A percentile compares a stretch with the other conserved stretches of the same genome.
Conservation (phyloP, 352 stramenopile genomes). For the Bremia lactucae region DNA sequence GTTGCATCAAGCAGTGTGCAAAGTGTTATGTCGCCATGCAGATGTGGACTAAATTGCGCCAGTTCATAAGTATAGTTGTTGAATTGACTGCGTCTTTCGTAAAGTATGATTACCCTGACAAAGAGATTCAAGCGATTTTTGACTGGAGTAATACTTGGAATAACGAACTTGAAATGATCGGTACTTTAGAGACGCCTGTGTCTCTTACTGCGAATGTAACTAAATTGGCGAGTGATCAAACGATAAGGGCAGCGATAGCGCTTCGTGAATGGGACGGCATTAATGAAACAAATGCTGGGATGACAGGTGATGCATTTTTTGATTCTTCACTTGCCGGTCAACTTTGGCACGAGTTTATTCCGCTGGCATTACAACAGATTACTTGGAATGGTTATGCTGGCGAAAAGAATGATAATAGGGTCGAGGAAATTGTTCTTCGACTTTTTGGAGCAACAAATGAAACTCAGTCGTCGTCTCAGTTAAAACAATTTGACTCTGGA, state of each 20-base stretch:
- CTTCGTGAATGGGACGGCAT: slow-evolving; percentile 23
- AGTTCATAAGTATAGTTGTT: slow-evolving; percentile 22
- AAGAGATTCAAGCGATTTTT: slow-evolving; percentile 21
- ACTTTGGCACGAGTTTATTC: slow-evolving; percentile 14
- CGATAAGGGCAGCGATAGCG: slow-evolving; percentile 3
- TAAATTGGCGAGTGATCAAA: neutral
- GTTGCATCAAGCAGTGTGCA: slow-evolving; percentile 39
- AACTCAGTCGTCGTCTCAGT: neutral
- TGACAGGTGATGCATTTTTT: neutral
- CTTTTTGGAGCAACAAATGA: slow-evolving; percentile 2
- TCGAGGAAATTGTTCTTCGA: slow-evolving; percentile 21
- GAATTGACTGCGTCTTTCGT: slow-evolving; percentile 15
- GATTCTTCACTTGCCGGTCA: slow-evolving; percentile 1
- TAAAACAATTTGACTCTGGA: neutral
- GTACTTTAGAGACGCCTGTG: slow-evolving; percentile 11
- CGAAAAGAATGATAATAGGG: slow-evolving; percentile 27
- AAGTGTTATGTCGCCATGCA: slow-evolving; percentile 33
- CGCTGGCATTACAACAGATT: slow-evolving; percentile 22
- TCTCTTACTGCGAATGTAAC: neutral
- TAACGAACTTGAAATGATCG: slow-evolving; percentile 23
- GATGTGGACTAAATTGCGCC: slow-evolving; percentile 31
- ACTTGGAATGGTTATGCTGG: slow-evolving; percentile 23
- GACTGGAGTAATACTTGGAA: slow-evolving; percentile 28
- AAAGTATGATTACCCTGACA: slow-evolving; percentile 10
- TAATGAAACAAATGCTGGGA: slow-evolving; percentile 2